Evolutionary conservation across 805 yeast species (phyloP).

Genomic region (Starmerella etchellsii): DNA sequence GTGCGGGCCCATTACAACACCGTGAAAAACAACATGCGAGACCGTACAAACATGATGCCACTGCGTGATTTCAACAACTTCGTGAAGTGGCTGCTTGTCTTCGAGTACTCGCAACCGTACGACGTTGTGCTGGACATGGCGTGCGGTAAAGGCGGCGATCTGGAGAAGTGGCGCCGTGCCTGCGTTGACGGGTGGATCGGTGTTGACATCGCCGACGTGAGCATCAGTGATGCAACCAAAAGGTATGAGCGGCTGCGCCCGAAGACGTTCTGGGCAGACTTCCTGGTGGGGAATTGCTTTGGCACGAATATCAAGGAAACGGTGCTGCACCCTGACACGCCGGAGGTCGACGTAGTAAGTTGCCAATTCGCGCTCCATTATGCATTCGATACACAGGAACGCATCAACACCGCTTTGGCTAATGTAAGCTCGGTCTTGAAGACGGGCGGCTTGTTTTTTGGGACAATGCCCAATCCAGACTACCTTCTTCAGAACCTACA

Average conservation of each 20-base stretch:
- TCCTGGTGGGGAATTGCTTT: constrained; percentile 89
- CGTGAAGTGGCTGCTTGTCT: constrained; percentile 72
- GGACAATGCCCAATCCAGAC: constrained; percentile 82
- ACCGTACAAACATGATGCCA: constrained; percentile 70
- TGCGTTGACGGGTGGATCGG: constrained; percentile 70
- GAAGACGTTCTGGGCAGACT: constrained; percentile 57
- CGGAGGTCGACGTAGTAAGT: constrained; percentile 80
- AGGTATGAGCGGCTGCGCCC: constrained; percentile 49
- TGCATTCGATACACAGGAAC: constrained; percentile 77
- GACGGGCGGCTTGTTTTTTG: constrained; percentile 79
- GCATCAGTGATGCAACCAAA: constrained; percentile 69
- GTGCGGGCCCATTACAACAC: constrained; percentile 80
- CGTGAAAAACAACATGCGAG: constrained; percentile 59
- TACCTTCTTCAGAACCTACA: constrained; percentile 45
- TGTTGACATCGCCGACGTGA: constrained; percentile 79
- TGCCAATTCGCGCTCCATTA: constrained; percentile 91
- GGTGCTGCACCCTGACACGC: constrained; percentile 56
- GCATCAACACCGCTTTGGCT: constrained; percentile 55
- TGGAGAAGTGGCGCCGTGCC: constrained; percentile 74
- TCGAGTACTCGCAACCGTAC: constrained; percentile 45
- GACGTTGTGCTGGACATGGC: constrained; percentile 70
- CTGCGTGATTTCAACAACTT: constrained; percentile 84
- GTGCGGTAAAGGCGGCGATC: constrained; percentile 97
- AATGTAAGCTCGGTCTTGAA: constrained; percentile 66
- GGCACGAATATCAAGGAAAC: constrained; percentile 48